phyloP scores from a whole-genome alignment of 2,329 filamentous ascomycete species.

The Phialemoniopsis sp. region DNA sequence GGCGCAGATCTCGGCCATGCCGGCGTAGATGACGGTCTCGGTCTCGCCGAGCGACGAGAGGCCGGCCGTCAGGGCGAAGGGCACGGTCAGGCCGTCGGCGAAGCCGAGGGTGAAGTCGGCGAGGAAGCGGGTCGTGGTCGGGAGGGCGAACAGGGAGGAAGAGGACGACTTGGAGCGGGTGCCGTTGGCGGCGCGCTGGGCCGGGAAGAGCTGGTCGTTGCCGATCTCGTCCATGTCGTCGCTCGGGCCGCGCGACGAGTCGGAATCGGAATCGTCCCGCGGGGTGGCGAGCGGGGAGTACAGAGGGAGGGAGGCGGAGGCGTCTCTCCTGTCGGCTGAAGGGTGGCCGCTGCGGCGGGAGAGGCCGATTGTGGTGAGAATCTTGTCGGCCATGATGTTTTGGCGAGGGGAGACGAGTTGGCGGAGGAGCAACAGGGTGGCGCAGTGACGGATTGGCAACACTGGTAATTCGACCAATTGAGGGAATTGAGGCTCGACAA shows the following conservation, averaged over 20 bases:
- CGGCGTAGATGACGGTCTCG: constrained; percentile 62
- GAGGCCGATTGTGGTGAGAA: no score
- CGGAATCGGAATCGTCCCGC: neutral
- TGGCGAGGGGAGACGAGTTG: no score
- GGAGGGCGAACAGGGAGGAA: constrained; percentile 38
- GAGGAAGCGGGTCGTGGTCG: constrained; percentile 35
- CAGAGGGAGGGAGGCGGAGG: constrained; percentile 1
- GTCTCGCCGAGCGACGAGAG: constrained; percentile 57
- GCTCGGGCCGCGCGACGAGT: neutral
- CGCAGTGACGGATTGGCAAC: no score
- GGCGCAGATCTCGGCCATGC: constrained; percentile 66
- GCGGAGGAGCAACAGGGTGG: no score
- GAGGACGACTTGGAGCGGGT: constrained; percentile 21
- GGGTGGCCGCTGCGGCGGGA: no score
- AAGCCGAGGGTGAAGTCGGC: constrained; percentile 69
- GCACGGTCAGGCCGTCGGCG: constrained; percentile 70
- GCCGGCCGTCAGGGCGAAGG: constrained; percentile 70
- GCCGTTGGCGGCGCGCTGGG: constrained; percentile 5
- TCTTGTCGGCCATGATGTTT: no score
- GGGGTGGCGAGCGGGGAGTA: constrained; percentile 5
- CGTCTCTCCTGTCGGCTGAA: no score
- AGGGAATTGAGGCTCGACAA: no score
- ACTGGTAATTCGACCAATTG: no score
- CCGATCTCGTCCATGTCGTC: constrained; percentile 3
- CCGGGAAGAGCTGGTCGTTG: constrained; percentile 3